These are phyloP conservation scores for Diutina siamensis DNA, from an alignment of 1,139 yeast genomes.

Conservation along the genomic window DNA sequence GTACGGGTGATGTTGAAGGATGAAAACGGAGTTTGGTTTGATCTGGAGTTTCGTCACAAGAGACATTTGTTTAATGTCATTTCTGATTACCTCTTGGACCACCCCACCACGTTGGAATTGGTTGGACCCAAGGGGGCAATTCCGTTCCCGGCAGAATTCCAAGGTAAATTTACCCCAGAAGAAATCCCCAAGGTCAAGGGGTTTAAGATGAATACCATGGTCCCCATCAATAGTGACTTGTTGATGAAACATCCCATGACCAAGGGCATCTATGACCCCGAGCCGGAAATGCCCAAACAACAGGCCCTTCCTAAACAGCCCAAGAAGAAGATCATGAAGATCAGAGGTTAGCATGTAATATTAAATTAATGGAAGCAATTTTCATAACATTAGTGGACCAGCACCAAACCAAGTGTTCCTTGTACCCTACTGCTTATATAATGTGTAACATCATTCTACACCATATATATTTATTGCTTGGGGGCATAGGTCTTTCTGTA, in stretches of 20 bases:
- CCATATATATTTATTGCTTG: constrained; percentile 10
- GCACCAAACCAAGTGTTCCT: too few species aligned
- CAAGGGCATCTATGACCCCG: constrained; percentile 52
- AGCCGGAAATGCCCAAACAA: constrained; percentile 30
- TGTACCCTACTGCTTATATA: too few species aligned
- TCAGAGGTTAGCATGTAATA: constrained; percentile 25
- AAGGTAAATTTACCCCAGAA: constrained; percentile 39
- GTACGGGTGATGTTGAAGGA: constrained; percentile 59
- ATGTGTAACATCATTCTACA: too few species aligned
- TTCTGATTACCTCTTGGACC: constrained; percentile 47
- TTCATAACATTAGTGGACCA: too few species aligned
- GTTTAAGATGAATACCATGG: constrained; percentile 72
- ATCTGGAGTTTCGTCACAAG: constrained; percentile 40
- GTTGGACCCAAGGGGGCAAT: constrained; percentile 41
- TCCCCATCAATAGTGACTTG: constrained; percentile 73
- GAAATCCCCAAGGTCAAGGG: constrained; percentile 67
- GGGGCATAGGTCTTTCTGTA: constrained; percentile 49
- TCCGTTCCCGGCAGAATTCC: constrained; percentile 53
- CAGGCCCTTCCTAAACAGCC: constrained; percentile 27
- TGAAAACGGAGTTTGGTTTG: constrained; percentile 27
- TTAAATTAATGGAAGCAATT: too few species aligned
- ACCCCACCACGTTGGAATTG: constrained; percentile 63
- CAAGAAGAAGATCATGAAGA: constrained; percentile 41
- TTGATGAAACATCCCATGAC: constrained; percentile 81
- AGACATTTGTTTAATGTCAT: constrained; percentile 54